Conservation (phyloP, 208 protist species). For the Trypanosoma grayi region DNA sequence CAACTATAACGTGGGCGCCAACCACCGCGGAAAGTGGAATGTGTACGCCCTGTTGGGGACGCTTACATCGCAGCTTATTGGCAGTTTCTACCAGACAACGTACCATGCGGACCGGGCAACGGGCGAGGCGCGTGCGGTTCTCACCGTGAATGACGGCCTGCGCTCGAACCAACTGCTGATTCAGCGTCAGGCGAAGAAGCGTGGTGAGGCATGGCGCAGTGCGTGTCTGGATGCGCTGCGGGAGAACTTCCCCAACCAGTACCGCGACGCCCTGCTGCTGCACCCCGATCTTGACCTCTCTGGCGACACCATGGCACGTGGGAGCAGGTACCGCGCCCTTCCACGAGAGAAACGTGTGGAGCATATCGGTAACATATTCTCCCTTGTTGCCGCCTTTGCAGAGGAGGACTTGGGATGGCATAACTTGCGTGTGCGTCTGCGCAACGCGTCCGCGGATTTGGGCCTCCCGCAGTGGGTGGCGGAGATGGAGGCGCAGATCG, state of each 20-base stretch:
- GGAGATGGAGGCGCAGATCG: slow-evolving; percentile 82
- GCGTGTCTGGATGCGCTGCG: slow-evolving; percentile 74
- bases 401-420: slow-evolving; percentile 88
- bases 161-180: slow-evolving; percentile 46
- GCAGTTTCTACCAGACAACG: slow-evolving; percentile 66
- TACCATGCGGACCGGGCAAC: slow-evolving; percentile 42
- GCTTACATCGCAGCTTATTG: slow-evolving; percentile 71
- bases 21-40: slow-evolving; percentile 81
- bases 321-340: slow-evolving; percentile 63
- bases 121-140: slow-evolving; percentile 44
- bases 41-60: slow-evolving; percentile 82
- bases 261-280: slow-evolving; percentile 52
- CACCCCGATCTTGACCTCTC: slow-evolving; percentile 85
- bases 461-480: slow-evolving; percentile 84
- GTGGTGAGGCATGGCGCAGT: slow-evolving; percentile 76
- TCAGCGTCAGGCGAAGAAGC: slow-evolving; percentile 51
- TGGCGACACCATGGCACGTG: slow-evolving; percentile 55
- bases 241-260: slow-evolving; percentile 83
- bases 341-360: slow-evolving; percentile 85
- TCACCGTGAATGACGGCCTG: slow-evolving; percentile 70
- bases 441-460: slow-evolving; percentile 62
- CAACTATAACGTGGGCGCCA: slow-evolving; percentile 51
- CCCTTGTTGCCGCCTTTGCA: slow-evolving; percentile 67
- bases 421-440: slow-evolving; percentile 72
- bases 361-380: slow-evolving; percentile 65